Conservation (phyloP, 805 yeast genomes). For the Blastobotrys robertii region DNA sequence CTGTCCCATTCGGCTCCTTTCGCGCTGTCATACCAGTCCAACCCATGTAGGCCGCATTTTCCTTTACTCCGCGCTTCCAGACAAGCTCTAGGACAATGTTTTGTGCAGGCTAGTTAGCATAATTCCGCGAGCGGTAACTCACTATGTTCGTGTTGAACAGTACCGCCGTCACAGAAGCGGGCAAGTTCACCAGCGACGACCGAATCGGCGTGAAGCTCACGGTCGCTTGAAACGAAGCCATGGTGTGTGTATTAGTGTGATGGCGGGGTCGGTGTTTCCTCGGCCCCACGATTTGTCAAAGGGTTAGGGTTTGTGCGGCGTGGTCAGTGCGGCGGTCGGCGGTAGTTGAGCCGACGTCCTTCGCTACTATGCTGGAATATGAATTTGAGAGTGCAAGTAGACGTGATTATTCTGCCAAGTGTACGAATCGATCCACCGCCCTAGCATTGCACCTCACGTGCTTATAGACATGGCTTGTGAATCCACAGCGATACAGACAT, state of each 20-base stretch:
- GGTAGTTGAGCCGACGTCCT: no score
- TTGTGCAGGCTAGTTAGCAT: conserved; percentile 34
- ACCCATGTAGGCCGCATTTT: conserved; percentile 38
- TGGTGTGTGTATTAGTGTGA: conserved; percentile 3
- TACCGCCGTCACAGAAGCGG: conserved; percentile 36
- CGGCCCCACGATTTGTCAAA: not conserved
- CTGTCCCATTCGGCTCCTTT: conserved; percentile 7
- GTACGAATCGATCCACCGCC: no score
- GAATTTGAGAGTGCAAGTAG: no score
- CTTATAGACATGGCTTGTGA: no score
- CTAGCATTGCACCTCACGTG: no score
- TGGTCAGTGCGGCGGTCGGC: not conserved
- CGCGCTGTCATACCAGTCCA: conserved; percentile 53
- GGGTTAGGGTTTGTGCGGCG: not conserved
- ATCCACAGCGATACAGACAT: no score
- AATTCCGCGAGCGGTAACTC: conserved; percentile 17
- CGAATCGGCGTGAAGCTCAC: conserved; percentile 31
- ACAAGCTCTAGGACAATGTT: conserved; percentile 46
- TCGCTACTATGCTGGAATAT: no score
- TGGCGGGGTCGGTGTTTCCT: not conserved
- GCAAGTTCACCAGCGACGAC: conserved; percentile 47
- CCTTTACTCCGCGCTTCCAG: conserved; percentile 14
- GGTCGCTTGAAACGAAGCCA: conserved; percentile 25
- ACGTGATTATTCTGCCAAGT: no score
- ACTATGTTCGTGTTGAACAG: conserved; percentile 43